Conservation (phyloP, 441 rosid species). For the Erodium moschatum region DNA sequence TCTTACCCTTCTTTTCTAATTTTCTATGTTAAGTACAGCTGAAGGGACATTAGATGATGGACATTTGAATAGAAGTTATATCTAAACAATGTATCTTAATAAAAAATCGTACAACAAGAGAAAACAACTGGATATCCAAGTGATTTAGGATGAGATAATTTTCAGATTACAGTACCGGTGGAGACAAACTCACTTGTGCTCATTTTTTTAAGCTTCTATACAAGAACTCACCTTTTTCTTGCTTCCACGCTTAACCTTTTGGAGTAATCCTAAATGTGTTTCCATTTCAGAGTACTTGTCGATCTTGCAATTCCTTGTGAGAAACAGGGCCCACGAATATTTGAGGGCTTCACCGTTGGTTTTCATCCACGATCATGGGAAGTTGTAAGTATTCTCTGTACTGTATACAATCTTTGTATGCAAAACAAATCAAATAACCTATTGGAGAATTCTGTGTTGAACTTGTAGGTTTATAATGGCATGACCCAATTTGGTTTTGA, state of each 20-base stretch:
- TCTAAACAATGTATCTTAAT: neutral
- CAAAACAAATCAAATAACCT: slow-evolving; percentile 9
- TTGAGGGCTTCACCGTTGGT: slow-evolving; percentile 86
- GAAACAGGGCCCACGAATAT: slow-evolving; percentile 68
- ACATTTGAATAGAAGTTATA: neutral
- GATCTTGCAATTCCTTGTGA: slow-evolving; percentile 84
- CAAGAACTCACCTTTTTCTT: neutral
- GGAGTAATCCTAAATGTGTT: slow-evolving; percentile 14
- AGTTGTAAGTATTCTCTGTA: slow-evolving; percentile 47
- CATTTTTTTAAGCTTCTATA: neutral
- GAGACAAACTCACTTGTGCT: neutral
- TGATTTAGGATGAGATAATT: neutral
- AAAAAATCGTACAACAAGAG: neutral
- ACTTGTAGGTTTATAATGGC: slow-evolving; percentile 69
- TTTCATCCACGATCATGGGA: slow-evolving; percentile 93
- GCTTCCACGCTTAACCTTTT: neutral
- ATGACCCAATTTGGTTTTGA: slow-evolving; percentile 81
- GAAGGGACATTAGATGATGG: neutral
- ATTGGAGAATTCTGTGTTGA: slow-evolving; percentile 11
- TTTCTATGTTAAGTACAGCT: neutral
- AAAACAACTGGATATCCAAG: neutral
- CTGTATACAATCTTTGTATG: neutral
- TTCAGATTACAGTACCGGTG: neutral
- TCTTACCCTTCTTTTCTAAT: neutral
- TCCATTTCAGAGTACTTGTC: slow-evolving; percentile 43